phyloP scores from a whole-genome alignment of 768 basidiomycete genomes.

The Lactarius akahatsu region DNA sequence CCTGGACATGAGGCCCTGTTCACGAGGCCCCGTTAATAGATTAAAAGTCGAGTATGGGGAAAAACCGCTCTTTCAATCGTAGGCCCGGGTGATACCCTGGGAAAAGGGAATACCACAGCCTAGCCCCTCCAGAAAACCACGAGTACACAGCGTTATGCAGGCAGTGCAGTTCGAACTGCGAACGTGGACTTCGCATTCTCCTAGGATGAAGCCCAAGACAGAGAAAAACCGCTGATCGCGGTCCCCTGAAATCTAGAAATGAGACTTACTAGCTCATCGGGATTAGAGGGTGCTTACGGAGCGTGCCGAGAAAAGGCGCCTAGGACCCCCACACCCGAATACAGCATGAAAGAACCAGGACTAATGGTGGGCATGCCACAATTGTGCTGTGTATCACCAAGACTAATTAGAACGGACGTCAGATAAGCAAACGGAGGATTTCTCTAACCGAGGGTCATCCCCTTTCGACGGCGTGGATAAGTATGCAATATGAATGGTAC shows the following conservation, averaged over 20 bases:
- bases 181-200: background rate
- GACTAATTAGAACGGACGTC: background rate
- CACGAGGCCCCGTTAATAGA: background rate
- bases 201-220: background rate
- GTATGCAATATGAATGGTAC: background rate
- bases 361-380: background rate
- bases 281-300: background rate
- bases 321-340: background rate
- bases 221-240: background rate
- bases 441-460: background rate
- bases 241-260: background rate
- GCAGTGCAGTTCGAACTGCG: background rate
- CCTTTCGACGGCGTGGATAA: background rate
- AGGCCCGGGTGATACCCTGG: background rate
- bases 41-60: background rate
- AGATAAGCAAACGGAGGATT: background rate
- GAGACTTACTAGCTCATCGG: background rate
- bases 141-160: background rate
- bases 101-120: background rate
- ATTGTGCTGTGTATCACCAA: background rate
- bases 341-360: background rate
- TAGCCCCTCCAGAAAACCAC: background rate
- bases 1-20: background rate
- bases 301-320: background rate
- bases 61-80: background rate